Base-by-base conservation (phyloP, 106 monocot genomes). In the Dendrobium huoshanense region DNA sequence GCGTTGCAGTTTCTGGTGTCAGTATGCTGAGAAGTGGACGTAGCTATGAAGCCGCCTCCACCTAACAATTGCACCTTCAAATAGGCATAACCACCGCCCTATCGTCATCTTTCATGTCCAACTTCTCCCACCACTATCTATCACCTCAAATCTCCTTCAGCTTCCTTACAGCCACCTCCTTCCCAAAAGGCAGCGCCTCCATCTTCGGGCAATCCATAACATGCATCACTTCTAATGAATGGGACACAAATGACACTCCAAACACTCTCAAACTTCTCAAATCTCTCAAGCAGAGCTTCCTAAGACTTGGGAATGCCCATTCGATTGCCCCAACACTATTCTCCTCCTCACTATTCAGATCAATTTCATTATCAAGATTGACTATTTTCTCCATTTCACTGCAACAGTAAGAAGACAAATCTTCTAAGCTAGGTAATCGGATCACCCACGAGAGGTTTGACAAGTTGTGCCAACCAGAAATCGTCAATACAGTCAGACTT, bases 391-490 rank as follows among this genome's bases (percentile, higher is more conserved):
- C 67, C 79, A 79, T 65, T 20, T 47, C 25, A 22, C 37, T 7
- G 40, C 84, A 84, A 41, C 22, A 7, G 16, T 24, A 27, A 8
- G 75, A 19, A 24, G 65, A 17, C 8, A 84, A 11, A 2, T 42
- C 44, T 15, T 83, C 47, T 0, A 83, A 70, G 78, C 70, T 29
- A 5, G 56, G 78, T 20, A 83, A 55, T 15, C 73, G 41, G 41
- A 78, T 22, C 43, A 78, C 58, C 78, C 83, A 83, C 24, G 42
- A 59, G 20, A 78, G 11, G 47, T 65, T 44, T 31, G 74, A 31
- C 72, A 84, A 49, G 15, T 47, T n/a, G 16, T 10, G 1, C 44
- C 79, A 84, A 73, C 24, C 15, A 41, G 0, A 19, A 9, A 81
- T 75, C 1, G n/a, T 75, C 25, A 81, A 18, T 1, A 43, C 22